Conservation (phyloP, 2,329 filamentous ascomycete genomes). For the Apiospora malaysiana region DNA sequence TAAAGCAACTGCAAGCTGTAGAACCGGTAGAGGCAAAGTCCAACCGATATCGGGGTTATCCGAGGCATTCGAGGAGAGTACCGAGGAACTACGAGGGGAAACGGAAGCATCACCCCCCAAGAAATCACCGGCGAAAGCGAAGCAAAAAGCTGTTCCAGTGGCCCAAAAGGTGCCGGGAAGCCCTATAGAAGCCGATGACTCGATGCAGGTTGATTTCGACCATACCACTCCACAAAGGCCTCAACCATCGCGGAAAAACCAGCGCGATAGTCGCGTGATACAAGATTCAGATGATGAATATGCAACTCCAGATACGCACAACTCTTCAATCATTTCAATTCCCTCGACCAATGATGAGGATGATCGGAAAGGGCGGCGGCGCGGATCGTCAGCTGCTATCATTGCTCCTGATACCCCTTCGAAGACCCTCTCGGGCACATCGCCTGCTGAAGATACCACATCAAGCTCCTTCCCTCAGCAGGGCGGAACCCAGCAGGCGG, state of each 20-base stretch:
- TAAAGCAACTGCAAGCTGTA: not conserved
- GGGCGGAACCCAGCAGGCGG: conserved; percentile 10
- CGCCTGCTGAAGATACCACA: not conserved
- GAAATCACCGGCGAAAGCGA: not conserved
- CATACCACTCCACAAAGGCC: conserved; percentile 30
- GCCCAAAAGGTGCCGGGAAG: conserved; percentile 21
- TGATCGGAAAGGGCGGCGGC: conserved; percentile 27
- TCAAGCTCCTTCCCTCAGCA: not conserved
- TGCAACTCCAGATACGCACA: conserved; percentile 46
- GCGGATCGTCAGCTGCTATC: conserved; percentile 27
- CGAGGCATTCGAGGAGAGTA: not conserved
- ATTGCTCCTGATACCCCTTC: conserved; percentile 36
- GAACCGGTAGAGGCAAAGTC: not conserved
- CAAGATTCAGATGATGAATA: conserved; percentile 65
- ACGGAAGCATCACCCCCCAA: not conserved
- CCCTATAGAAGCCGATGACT: conserved; percentile 28
- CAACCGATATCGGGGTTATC: conserved; percentile 15
- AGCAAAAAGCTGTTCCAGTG: not conserved
- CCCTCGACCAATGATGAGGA: conserved; percentile 28
- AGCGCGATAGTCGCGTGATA: conserved; percentile 48
- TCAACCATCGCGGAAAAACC: conserved; percentile 30
- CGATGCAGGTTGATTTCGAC: conserved; percentile 28
- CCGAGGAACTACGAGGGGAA: not conserved
- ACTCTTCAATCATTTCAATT: conserved; percentile 39
- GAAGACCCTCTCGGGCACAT: conserved; percentile 23